These are phyloP conservation scores for Phytophthora cajani DNA, from an alignment of 352 stramenopile species.

Conservation along the genomic window DNA sequence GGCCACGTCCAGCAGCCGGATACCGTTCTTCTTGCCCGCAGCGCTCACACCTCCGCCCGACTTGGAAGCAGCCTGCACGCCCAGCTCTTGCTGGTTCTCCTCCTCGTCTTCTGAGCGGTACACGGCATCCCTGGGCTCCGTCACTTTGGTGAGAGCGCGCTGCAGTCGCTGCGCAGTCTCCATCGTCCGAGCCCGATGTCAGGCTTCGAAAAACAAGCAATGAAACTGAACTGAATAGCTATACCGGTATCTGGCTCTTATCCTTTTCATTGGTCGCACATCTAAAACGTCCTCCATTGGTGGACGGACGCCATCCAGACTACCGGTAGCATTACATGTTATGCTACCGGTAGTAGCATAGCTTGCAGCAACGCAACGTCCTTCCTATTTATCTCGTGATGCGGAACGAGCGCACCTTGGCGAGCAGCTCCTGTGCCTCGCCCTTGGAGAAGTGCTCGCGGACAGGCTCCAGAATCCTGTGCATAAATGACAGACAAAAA, in stretches of 20 bases:
- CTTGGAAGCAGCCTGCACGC: not conserved
- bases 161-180: conserved; percentile 24
- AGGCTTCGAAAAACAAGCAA: not conserved
- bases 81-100: conserved; percentile 26
- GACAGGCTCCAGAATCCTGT: conserved; percentile 95
- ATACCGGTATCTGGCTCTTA: conserved; percentile 19
- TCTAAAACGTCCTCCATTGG: not conserved
- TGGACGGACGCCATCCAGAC: not conserved
- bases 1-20: conserved; percentile 48
- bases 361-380: not conserved
- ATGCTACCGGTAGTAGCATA: too few species aligned
- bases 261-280: conserved; percentile 16
- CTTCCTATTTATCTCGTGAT: conserved; percentile 82
- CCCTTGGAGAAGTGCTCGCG: conserved; percentile 96
- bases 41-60: conserved; percentile 6
- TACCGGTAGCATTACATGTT: too few species aligned
- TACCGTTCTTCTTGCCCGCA: conserved; percentile 38
- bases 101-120: conserved; percentile 15
- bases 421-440: conserved; percentile 95
- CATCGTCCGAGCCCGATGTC: not conserved
- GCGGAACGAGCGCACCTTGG: conserved; percentile 97
- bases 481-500: conserved; percentile 8
- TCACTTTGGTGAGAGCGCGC: conserved; percentile 38
- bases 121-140: conserved; percentile 4
- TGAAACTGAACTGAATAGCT: not conserved